Conservation (phyloP, 768 basidiomycete species). For the Lyophyllum semitale region DNA sequence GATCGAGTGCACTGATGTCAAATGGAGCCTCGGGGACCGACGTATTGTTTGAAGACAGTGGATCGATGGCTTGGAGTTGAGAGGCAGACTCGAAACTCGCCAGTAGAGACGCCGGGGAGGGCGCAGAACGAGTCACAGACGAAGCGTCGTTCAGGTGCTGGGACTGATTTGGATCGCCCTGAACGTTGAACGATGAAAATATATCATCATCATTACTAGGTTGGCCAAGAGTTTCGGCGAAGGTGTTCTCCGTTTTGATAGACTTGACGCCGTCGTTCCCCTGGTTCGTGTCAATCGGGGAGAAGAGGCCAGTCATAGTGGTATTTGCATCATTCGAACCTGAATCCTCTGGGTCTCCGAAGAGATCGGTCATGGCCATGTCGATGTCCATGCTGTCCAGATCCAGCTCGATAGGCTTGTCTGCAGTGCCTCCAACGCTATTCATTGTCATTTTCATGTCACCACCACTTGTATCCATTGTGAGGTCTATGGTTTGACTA, state of each 20-base stretch:
- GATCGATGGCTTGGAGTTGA: constrained; percentile 26
- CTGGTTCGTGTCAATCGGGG: constrained; percentile 33
- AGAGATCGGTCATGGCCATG: constrained; percentile 59
- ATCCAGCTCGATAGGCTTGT: constrained; percentile 83
- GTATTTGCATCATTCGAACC: constrained; percentile 32
- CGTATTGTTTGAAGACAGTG: constrained; percentile 17
- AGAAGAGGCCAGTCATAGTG: constrained; percentile 52
- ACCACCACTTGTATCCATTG: constrained; percentile 26
- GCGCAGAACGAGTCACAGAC: constrained; percentile 24
- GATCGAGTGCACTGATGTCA: constrained; percentile 50
- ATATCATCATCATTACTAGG: constrained; percentile 27
- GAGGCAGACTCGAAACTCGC: constrained; percentile 43
- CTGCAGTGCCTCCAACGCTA: constrained; percentile 61
- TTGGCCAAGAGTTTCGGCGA: constrained; percentile 33
- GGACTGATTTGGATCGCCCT: constrained; percentile 13
- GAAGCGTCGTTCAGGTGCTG: constrained; percentile 16
- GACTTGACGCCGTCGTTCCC: constrained; percentile 13
- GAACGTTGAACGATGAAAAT: constrained; percentile 33
- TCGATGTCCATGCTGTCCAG: constrained; percentile 69
- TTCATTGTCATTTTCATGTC: constrained; percentile 35
- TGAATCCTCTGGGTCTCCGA: constrained; percentile 48
- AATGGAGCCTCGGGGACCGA: constrained; percentile 34
- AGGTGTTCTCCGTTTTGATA: constrained; percentile 31
- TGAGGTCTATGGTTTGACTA: constrained; percentile 54
- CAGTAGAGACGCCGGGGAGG: constrained; percentile 42